These are phyloP conservation scores for Lachnellula cervina DNA, from an alignment of 2,329 filamentous ascomycete species.

Conservation along the genomic window DNA sequence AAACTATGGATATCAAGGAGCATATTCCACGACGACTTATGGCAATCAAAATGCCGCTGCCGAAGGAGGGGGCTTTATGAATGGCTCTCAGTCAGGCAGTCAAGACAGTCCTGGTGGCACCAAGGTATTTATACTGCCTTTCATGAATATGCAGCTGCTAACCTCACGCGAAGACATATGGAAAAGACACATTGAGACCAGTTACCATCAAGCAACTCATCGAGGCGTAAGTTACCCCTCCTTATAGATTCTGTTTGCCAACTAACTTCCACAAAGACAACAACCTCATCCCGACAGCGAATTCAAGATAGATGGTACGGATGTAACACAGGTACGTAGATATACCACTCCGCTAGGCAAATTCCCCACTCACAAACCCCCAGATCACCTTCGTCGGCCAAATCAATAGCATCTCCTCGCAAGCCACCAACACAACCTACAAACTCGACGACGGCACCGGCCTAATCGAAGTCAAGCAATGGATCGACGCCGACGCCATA, in stretches of 20 bases:
- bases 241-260: not conserved
- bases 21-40: conserved; percentile 28
- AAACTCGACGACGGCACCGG: conserved; percentile 94
- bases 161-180: conserved; percentile 39
- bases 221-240: conserved; percentile 49
- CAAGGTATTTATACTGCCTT: conserved; percentile 35
- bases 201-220: conserved; percentile 94
- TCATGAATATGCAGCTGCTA: not conserved
- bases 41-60: conserved; percentile 54
- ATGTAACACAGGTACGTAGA: conserved; percentile 53
- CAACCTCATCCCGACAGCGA: conserved; percentile 70
- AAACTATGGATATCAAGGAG: conserved; percentile 28
- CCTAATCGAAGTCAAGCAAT: conserved; percentile 84
- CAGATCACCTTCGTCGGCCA: conserved; percentile 84
- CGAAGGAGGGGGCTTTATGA: conserved; percentile 55
- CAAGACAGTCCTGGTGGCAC: conserved; percentile 42
- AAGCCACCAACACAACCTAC: conserved; percentile 88
- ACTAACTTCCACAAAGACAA: conserved; percentile 34
- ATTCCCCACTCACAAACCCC: conserved; percentile 1
- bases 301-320: conserved; percentile 75
- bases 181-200: conserved; percentile 83
- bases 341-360: not conserved
- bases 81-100: conserved; percentile 56
- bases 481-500: conserved; percentile 50
- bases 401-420: conserved; percentile 79